phyloP scores from a whole-genome alignment of 768 basidiomycete genomes.

The Suillus placidus region DNA sequence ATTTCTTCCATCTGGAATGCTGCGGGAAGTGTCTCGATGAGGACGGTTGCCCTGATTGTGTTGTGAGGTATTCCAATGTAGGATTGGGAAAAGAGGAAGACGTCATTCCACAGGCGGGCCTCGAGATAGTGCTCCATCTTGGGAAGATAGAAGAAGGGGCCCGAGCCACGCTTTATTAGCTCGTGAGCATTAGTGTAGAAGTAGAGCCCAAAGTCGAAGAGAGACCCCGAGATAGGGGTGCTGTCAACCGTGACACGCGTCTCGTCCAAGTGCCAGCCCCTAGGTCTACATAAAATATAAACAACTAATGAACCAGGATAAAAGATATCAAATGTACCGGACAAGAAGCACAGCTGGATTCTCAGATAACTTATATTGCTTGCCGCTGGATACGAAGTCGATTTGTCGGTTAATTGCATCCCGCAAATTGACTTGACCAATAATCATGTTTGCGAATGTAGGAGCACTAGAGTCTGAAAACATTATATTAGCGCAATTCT shows the following conservation, averaged over 20 bases:
- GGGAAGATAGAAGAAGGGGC: conserved; percentile 98
- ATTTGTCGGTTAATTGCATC: conserved; percentile 90
- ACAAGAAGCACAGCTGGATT: conserved; percentile 92
- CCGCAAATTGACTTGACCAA: conserved; percentile 91
- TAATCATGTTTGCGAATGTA: conserved; percentile 90
- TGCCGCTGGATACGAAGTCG: conserved; percentile 86
- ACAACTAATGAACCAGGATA: neutral
- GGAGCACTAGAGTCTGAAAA: conserved; percentile 86
- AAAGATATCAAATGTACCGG: conserved; percentile 53
- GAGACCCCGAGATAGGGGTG: conserved; percentile 82
- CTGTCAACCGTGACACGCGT: conserved; percentile 90
- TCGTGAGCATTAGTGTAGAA: conserved; percentile 99
- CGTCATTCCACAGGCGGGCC: conserved; percentile 97
- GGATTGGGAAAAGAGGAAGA: conserved; percentile 92
- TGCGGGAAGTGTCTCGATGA: conserved; percentile 98
- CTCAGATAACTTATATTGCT: conserved; percentile 86
- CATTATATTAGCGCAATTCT: conserved; percentile 11
- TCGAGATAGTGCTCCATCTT: conserved; percentile 99
- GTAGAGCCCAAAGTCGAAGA: conserved; percentile 97
- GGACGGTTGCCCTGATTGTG: conserved; percentile 88
- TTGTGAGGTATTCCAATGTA: conserved; percentile 86
- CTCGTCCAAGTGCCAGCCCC: conserved; percentile 99
- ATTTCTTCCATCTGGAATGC: conserved; percentile 99
- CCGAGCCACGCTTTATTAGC: conserved; percentile 81
- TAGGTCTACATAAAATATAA: conserved; percentile 57